Conservation (phyloP, 257 asterid genomes). For the Fraxinus excelsior region DNA sequence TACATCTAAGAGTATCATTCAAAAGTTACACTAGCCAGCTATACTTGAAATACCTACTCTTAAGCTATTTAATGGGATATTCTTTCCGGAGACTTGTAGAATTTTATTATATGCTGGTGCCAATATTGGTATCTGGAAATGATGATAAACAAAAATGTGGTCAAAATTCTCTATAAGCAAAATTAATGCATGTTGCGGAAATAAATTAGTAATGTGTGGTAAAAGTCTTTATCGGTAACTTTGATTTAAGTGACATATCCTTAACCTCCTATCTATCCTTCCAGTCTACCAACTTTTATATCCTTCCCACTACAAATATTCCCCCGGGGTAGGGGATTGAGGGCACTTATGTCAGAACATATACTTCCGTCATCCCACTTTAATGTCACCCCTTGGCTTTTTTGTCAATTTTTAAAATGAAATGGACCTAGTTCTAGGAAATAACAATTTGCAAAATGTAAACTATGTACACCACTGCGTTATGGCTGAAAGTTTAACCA, state of each 20-base stretch:
- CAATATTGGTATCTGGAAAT: background rate
- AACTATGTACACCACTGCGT: background rate
- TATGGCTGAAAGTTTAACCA: too few species aligned
- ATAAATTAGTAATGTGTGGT: background rate
- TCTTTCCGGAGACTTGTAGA: background rate
- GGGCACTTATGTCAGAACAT: background rate
- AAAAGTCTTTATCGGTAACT: background rate
- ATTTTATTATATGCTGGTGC: background rate
- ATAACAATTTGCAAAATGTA: background rate
- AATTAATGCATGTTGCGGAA: background rate
- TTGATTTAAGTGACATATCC: background rate
- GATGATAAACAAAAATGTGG: background rate
- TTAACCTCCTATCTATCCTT: background rate
- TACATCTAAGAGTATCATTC: background rate
- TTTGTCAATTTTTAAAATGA: background rate
- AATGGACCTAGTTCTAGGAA: background rate
- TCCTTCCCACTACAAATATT: background rate
- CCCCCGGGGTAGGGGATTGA: background rate
- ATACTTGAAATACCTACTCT: background rate
- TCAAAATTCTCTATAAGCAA: background rate
- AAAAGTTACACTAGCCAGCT: background rate
- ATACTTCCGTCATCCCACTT: background rate
- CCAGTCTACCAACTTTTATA: background rate
- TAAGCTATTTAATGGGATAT: background rate
- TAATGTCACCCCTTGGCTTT: background rate